These are phyloP conservation scores for Sporothrix variecibatus DNA, from an alignment of 2,329 filamentous ascomycete species.

Conservation along the genomic window DNA sequence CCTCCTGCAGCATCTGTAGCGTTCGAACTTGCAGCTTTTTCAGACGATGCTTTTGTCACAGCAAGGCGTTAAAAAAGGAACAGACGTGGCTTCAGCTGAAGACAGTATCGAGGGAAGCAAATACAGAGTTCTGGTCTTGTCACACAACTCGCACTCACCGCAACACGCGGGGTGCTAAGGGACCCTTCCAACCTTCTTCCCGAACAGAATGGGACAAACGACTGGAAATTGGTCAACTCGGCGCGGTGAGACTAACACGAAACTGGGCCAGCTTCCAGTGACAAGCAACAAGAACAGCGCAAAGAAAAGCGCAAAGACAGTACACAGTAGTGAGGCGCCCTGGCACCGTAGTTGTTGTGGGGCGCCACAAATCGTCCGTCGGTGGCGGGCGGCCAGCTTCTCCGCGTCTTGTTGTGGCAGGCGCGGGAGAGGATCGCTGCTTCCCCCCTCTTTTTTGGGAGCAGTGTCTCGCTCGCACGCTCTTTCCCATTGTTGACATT, in stretches of 20 bases:
- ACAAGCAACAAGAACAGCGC: background rate
- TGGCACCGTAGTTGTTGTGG: background rate
- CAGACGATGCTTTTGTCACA: background rate
- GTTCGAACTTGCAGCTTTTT: background rate
- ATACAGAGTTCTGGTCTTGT: background rate
- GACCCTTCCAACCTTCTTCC: background rate
- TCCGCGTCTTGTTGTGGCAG: constrained; percentile 23
- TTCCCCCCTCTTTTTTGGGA: too few species aligned
- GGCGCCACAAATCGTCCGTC: background rate
- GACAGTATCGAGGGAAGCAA: background rate
- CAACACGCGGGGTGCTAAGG: background rate
- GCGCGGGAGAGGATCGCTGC: constrained; percentile 2
- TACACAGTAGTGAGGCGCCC: too few species aligned
- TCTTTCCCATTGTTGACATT: constrained; percentile 19
- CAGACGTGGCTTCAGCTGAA: background rate
- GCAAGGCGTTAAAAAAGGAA: background rate
- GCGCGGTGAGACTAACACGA: background rate
- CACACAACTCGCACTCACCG: background rate
- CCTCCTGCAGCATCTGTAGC: background rate
- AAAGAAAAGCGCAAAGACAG: background rate
- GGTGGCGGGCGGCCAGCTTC: constrained; percentile 9
- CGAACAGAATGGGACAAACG: background rate
- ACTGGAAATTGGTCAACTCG: background rate
- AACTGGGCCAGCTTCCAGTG: background rate
- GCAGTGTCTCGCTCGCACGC: background rate